Percentiles rank a stretch among this genome's conserved stretches.
Conservation (phyloP, 1,284 basidiomycete genomes). For the Puccinia triticina region DNA sequence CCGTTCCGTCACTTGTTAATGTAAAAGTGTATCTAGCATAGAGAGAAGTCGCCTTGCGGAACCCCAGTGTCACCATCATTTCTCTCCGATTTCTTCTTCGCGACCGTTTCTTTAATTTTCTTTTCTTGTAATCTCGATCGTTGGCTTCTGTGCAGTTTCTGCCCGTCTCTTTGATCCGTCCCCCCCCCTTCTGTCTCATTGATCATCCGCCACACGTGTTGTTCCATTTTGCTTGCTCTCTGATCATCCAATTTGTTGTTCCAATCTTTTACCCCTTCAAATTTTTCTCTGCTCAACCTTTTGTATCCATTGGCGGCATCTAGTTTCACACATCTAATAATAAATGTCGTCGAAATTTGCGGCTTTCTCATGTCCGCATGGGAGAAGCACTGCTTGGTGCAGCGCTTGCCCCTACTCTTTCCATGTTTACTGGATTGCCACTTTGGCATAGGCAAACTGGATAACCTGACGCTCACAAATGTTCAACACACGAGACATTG, state of each 20-base stretch:
- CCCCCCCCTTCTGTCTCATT: background rate
- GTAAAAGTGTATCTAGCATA: constrained; percentile 1
- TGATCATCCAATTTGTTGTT: background rate
- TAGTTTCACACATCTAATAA: too few species aligned
- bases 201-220: background rate
- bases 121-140: background rate
- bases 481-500: too few species aligned
- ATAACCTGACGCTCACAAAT: too few species aligned
- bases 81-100: background rate
- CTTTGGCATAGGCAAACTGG: background rate
- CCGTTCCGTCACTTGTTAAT: background rate
- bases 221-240: background rate
- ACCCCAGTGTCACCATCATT: background rate
- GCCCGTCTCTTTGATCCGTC: background rate
- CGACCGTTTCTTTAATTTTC: background rate
- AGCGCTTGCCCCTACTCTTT: background rate
- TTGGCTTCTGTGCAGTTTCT: background rate
- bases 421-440: background rate
- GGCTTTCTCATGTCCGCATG: too few species aligned
- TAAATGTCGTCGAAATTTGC: too few species aligned
- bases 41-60: background rate
- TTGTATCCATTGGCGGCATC: too few species aligned
- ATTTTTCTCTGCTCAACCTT: background rate
- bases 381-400: too few species aligned
- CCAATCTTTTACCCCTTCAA: background rate